phyloP scores from a whole-genome alignment of 176 grass and related monocot species.

The Tillandsia leiboldiana region DNA sequence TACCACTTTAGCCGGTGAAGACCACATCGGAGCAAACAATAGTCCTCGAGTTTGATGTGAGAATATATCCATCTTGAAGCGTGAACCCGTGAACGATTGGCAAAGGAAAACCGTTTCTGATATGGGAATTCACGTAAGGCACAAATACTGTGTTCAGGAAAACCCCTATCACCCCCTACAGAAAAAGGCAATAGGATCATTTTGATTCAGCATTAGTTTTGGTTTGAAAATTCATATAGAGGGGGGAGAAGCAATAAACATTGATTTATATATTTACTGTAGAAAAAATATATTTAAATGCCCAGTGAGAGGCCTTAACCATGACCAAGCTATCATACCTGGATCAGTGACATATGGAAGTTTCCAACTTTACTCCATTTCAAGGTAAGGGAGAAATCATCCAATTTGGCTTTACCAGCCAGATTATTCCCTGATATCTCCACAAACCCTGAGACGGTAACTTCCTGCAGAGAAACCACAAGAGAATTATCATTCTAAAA shows the following conservation, averaged over 20 bases:
- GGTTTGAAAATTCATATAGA: background rate
- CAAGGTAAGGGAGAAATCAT: conserved; percentile 66
- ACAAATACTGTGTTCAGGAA: conserved; percentile 66
- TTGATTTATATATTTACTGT: too few species aligned
- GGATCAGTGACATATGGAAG: conserved; percentile 60
- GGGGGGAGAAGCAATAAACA: background rate
- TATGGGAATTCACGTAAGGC: conserved; percentile 71
- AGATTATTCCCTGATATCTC: conserved; percentile 67
- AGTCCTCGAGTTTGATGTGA: conserved; percentile 43
- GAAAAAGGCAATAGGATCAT: conserved; percentile 13
- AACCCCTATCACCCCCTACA: conserved; percentile 39
- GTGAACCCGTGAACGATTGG: conserved; percentile 66
- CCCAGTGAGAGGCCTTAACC: background rate
- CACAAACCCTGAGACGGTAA: conserved; percentile 56
- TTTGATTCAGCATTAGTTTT: background rate
- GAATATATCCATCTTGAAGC: conserved; percentile 58
- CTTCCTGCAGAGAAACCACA: conserved; percentile 35
- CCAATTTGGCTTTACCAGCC: conserved; percentile 46
- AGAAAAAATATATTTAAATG: background rate
- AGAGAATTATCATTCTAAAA: background rate
- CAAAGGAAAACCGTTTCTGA: conserved; percentile 51
- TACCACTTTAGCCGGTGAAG: conserved; percentile 20
- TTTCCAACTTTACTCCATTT: conserved; percentile 91
- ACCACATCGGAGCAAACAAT: conserved; percentile 65
- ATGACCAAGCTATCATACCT: conserved; percentile 38